Evolutionary conservation across 2,329 filamentous ascomycete species (phyloP).

Genomic region (Myriosclerotinia scirpicola): DNA sequence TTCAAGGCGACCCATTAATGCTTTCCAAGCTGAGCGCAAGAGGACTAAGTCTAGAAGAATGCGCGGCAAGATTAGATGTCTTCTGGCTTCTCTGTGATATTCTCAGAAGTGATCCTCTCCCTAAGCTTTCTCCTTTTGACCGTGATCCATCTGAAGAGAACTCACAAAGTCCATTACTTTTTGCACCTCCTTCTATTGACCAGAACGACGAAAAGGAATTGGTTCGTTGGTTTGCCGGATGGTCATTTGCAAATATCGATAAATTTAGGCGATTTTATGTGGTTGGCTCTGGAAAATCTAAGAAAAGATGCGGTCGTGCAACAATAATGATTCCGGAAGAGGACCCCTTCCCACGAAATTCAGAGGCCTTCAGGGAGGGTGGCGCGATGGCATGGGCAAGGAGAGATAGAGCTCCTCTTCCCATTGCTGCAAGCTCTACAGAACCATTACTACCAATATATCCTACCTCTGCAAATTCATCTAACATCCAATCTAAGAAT

Average conservation of each 20-base stretch:
- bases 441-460: too few relatives aligned
- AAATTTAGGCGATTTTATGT: slow-evolving; percentile 56
- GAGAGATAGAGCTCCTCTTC: too few relatives aligned
- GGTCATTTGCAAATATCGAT: slow-evolving; percentile 52
- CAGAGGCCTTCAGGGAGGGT: too few relatives aligned
- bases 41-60: slow-evolving; percentile 34
- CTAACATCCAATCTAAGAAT: too few relatives aligned
- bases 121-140: slow-evolving; percentile 21
- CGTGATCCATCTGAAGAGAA: slow-evolving; percentile 26
- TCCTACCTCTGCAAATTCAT: too few relatives aligned
- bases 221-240: slow-evolving; percentile 63
- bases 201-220: slow-evolving; percentile 61
- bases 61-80: slow-evolving; percentile 32
- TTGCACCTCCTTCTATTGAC: slow-evolving; percentile 51
- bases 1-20: slow-evolving; percentile 32
- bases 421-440: too few relatives aligned
- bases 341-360: too few relatives aligned
- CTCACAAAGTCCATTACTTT: slow-evolving; percentile 45
- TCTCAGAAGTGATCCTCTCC: slow-evolving; percentile 22
- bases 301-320: neutral
- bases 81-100: slow-evolving; percentile 28
- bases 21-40: slow-evolving; percentile 32
- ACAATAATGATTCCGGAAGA: too few relatives aligned
- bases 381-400: too few relatives aligned
- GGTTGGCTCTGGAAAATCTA: slow-evolving; percentile 44